Base-by-base conservation (phyloP, 2,329 filamentous ascomycete genomes). In the Pseudovirgaria hyperparasitica region DNA sequence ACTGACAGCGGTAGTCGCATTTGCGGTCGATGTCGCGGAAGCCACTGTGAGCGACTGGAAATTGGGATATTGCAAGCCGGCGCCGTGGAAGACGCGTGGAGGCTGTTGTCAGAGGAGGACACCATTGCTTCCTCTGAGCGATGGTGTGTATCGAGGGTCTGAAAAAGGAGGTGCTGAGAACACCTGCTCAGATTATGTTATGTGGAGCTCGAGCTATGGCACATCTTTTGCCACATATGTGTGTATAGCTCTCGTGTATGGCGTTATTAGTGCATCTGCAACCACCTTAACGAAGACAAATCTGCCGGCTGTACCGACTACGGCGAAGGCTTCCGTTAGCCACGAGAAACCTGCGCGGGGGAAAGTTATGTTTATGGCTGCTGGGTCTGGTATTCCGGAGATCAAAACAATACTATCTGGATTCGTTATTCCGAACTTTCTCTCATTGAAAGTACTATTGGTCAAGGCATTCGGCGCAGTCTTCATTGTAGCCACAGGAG, bases 391-490 rank as follows among this genome's bases (percentile, higher is more conserved):
- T 0, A 72, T 74, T 18, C 70, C 70, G 0, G 69, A 73, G 45
- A 72, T 73, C 52, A 73, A 73, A 44, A 71, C 67, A 2, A 67
- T 73, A 20, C 47, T 72, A 3, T 68, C 64, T 4, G 68, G 69
- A n/a, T 73, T 72, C 42, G 63, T 66, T 9, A 72, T 73, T 23
- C 67, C 67, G 1, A 55, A 65, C 23, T 70, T 72, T 33, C 55
- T 74, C 3, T 61, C 63, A 31, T 49, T 70, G 35, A 66, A 64
- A 32, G 66, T 70, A 5, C 49, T 74, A 4, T 26, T 65, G 9
- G 60, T 71, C 30, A 73, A 73, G 50, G 67, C 63, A 2, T 52
- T 72, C n/a, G 69, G 69, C 8, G 62, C 67, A 2, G 50, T 65
- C 5, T 71, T 73, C 36, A 68, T 68, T 1, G 69, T 74, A 2